These are phyloP conservation scores for Xerocomus spinulosus DNA, from an alignment of 768 basidiomycete genomes.

Conservation along the genomic window DNA sequence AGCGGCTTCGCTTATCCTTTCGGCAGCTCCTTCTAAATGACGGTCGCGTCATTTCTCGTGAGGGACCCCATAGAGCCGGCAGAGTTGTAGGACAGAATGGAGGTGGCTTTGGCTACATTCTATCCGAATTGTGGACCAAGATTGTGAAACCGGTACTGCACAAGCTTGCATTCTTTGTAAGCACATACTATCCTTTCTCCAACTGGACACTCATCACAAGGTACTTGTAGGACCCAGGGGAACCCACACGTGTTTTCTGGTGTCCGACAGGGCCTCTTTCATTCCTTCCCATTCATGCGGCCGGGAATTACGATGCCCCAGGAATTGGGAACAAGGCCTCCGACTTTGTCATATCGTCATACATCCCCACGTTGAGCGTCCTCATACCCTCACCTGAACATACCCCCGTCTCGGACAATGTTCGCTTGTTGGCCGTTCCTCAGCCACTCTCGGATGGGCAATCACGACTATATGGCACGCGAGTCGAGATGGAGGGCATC, in stretches of 20 bases:
- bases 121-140: background rate
- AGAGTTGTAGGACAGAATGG: background rate
- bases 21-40: background rate
- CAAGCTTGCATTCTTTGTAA: background rate
- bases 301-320: background rate
- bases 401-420: background rate
- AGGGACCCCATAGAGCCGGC: background rate
- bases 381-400: background rate
- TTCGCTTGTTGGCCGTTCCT: background rate
- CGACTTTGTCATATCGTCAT: background rate
- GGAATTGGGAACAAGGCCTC: background rate
- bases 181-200: background rate
- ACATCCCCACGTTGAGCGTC: background rate
- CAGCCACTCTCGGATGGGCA: background rate
- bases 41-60: background rate
- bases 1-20: background rate
- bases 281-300: background rate
- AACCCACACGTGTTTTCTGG: background rate
- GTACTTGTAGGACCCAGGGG: background rate
- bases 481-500: background rate
- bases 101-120: background rate
- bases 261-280: background rate
- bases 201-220: background rate
- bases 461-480: background rate
- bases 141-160: background rate